Base-by-base conservation (phyloP, 176 grass and related monocot species). In the Chrysopogon serrulatus region DNA sequence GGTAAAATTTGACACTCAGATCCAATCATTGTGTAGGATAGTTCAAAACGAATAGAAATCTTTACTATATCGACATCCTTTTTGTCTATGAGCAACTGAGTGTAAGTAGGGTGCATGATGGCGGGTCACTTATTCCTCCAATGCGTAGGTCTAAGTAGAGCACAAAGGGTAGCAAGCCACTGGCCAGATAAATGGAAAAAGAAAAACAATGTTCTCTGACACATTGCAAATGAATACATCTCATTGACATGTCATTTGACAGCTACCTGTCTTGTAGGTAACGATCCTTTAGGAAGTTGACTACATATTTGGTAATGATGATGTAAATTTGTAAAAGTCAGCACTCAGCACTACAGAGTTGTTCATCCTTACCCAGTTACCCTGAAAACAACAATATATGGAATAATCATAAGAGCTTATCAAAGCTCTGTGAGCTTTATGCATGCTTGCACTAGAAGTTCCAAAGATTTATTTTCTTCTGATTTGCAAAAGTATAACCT, bases 401-500 rank as follows among this genome's bases (percentile, higher is more conserved):
- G 51, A 10, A 48, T 60, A 62, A 36, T 76, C 54, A 79, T 68
- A 74, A 84, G 32, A 40, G 35, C 6, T 67, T 73, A 8, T 61
- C 8, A 60, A 74, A 75, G 13, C 28, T 65, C 23, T 82, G 48
- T 59, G 67, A 47, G 44, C 8, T 63, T 36, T 81, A 68, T 69
- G 49, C 63, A 69, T 84, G 35, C 68, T 79, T 74, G 45, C 39
- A 42, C 26, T 23, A 5, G 47, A 74, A 74, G 59, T 54, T 73
- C 56, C 16, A 24, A 54, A 66, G 27, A 65, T 23, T 30, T 68
- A 8, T 66, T 33, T 75, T 44, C 45, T 67, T 19, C 24, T 5
- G 36, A 70, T 41, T 41, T n/a, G 30, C 31, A 19, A 6, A 47
- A 24, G n/a, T 21, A 35, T 34, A 15, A 26, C 6, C 1, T 56